phyloP scores from a whole-genome alignment of 1,139 yeast species.

The Debaryomycetaceae sp. region DNA sequence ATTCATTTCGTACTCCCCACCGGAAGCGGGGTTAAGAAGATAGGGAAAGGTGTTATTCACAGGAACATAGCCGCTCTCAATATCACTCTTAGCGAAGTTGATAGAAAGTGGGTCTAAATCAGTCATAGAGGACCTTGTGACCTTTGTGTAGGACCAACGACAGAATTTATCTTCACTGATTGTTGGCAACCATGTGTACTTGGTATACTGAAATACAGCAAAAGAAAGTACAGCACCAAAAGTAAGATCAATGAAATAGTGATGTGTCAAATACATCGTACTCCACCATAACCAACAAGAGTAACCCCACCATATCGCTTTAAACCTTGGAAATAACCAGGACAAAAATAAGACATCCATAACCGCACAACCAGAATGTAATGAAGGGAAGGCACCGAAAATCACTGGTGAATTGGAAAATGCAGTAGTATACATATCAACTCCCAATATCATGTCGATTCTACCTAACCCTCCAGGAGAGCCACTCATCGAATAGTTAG shows the following conservation, averaged over 20 bases:
- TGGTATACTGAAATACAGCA: conserved; percentile 67
- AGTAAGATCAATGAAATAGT: conserved; percentile 86
- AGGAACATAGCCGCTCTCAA: conserved; percentile 8
- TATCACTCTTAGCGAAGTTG: conserved; percentile 9
- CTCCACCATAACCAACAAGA: conserved; percentile 97
- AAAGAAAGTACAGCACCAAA: conserved; percentile 83
- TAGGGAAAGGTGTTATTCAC: conserved; percentile 5
- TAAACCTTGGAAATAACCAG: conserved; percentile 72
- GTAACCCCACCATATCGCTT: conserved; percentile 65
- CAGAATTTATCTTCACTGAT: conserved; percentile 60
- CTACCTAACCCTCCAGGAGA: conserved; percentile 96
- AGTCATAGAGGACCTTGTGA: conserved; percentile 23
- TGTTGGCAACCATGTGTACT: conserved; percentile 72
- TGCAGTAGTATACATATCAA: conserved; percentile 82
- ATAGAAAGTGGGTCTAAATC: conserved; percentile 33
- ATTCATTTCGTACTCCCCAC: conserved; percentile 26
- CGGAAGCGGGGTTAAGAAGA: conserved; percentile 4
- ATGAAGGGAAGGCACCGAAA: conserved; percentile 96
- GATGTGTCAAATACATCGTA: conserved; percentile 95
- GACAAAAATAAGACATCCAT: conserved; percentile 87
- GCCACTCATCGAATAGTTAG: conserved; percentile 88
- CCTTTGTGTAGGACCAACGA: conserved; percentile 73
- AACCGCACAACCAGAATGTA: conserved; percentile 90
- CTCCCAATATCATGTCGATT: conserved; percentile 75
- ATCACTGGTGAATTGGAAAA: conserved; percentile 88